A percentile compares a stretch with the other conserved stretches of the same genome.
These are phyloP conservation scores for Talaromyces sp. DNA, from an alignment of 2,329 filamentous ascomycete genomes.

Conservation along the genomic window DNA sequence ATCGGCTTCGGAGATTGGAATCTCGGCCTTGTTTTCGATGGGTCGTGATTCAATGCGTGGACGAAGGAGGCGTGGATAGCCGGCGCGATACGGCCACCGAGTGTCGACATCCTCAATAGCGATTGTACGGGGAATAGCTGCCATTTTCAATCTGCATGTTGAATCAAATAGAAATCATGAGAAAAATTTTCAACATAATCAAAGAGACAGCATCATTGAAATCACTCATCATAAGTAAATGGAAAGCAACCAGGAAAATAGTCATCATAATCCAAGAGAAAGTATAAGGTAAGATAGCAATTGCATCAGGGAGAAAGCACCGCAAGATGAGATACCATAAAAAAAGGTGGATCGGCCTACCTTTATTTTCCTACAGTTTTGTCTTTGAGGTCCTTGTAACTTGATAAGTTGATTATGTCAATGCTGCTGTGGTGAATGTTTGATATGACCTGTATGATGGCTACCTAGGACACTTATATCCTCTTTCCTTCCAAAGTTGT, in stretches of 20 bases:
- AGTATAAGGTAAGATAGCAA: not conserved
- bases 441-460: not conserved
- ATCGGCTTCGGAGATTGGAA: not conserved
- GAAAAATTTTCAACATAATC: too few relatives aligned
- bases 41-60: not conserved
- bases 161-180: not conserved
- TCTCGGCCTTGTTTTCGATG: not conserved
- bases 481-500: too few relatives aligned
- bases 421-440: not conserved
- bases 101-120: not conserved
- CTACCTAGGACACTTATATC: not conserved
- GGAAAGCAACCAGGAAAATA: not conserved
- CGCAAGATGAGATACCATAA: not conserved
- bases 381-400: too few relatives aligned
- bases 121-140: not conserved
- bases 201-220: too few relatives aligned
- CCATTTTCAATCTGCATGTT: not conserved
- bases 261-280: not conserved
- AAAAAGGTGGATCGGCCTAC: not conserved
- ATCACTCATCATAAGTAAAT: not conserved
- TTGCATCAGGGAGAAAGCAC: not conserved
- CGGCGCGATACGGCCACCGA: not conserved
- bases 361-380: not conserved
- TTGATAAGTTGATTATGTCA: too few relatives aligned
- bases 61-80: not conserved